These are phyloP conservation scores for Leccinellum luteum DNA, from an alignment of 768 basidiomycete species.

Conservation along the genomic window DNA sequence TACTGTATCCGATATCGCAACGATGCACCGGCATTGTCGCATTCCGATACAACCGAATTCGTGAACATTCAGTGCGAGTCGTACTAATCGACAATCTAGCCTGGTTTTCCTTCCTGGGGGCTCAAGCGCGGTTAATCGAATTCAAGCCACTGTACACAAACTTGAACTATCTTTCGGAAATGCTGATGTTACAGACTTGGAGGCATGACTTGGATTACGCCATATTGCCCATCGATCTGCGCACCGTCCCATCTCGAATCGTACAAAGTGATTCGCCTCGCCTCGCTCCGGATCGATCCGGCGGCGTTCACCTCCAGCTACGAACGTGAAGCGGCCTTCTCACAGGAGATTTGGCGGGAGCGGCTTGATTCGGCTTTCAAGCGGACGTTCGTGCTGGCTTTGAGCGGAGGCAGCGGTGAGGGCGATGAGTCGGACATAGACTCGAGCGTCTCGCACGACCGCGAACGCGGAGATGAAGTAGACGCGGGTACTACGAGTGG, in stretches of 20 bases:
- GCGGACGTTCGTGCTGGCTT: conserved; percentile 3
- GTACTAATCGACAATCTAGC: not conserved
- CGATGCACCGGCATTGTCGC: not conserved
- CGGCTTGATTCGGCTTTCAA: conserved; percentile 14
- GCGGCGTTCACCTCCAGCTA: conserved; percentile 23
- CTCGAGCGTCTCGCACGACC: not conserved
- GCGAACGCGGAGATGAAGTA: not conserved
- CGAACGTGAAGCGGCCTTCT: conserved; percentile 18
- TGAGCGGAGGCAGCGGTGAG: not conserved
- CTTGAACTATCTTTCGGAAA: not conserved
- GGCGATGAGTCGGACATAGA: not conserved
- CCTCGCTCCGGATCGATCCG: conserved; percentile 22
- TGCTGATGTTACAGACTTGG: too few relatives aligned
- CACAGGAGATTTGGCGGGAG: conserved; percentile 22
- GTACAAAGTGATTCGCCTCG: conserved; percentile 22
- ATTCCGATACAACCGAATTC: not conserved
- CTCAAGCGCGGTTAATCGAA: not conserved
- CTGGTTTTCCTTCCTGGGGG: not conserved
- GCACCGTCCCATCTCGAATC: conserved; percentile 21
- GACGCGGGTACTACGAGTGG: not conserved
- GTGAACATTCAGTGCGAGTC: not conserved
- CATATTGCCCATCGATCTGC: conserved; percentile 15
- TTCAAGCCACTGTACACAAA: not conserved
- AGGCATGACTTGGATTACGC: conserved; percentile 1
- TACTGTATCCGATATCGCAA: not conserved